A percentile compares a stretch with the other conserved stretches of the same genome.
Conservation (phyloP, 306 rosid genomes). For the Glycyrrhiza uralensis region DNA sequence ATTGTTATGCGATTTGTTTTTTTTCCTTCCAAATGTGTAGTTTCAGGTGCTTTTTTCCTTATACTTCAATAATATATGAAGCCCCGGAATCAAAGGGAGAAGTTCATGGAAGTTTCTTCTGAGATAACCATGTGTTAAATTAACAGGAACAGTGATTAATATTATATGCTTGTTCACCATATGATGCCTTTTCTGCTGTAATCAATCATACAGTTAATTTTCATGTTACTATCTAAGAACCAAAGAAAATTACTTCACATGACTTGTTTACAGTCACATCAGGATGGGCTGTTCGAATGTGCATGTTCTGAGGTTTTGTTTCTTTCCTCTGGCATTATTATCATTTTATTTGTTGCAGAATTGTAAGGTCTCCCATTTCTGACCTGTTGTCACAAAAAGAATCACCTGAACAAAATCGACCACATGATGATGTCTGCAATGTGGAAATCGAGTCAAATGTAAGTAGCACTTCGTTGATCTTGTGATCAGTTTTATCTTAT, state of each 20-base stretch:
- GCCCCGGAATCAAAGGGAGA: background rate
- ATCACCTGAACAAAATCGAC: slow-evolving; percentile 31
- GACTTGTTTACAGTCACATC: slow-evolving; percentile 6
- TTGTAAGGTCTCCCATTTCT: slow-evolving; percentile 56
- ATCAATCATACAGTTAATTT: background rate
- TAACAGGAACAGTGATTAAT: background rate
- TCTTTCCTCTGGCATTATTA: slow-evolving; percentile 5
- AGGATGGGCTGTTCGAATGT: background rate
- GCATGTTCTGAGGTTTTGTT: background rate
- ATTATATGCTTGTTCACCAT: background rate
- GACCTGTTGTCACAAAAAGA: slow-evolving; percentile 52
- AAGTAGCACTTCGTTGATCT: slow-evolving; percentile 28
- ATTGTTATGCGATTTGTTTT: background rate
- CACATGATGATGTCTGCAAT: slow-evolving; percentile 34
- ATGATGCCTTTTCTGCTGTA: background rate
- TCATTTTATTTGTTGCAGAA: slow-evolving; percentile 47
- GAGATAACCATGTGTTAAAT: background rate
- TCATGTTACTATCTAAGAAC: background rate
- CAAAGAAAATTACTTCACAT: background rate
- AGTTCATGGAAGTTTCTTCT: slow-evolving; percentile 7
- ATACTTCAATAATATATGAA: background rate
- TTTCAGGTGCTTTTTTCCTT: background rate
- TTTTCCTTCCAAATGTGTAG: background rate
- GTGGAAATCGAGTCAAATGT: slow-evolving; percentile 52
- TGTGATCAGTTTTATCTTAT: background rate